Percentiles rank a stretch among this genome's conserved stretches.
Evolutionary conservation across 2,329 filamentous ascomycete species (phyloP).

Genomic region (Dactylellina leptospora): DNA sequence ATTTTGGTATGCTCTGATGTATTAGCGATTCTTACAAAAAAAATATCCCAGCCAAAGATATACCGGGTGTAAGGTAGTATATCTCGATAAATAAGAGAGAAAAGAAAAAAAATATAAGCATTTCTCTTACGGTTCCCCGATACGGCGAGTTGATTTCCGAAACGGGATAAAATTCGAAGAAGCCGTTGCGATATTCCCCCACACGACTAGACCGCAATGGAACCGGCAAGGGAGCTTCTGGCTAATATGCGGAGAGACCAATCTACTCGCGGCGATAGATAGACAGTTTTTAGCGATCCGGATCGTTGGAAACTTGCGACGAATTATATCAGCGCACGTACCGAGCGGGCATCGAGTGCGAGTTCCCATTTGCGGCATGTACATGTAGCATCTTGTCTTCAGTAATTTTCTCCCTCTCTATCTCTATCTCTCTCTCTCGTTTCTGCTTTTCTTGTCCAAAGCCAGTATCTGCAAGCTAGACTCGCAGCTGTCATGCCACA

Average conservation of each 20-base stretch:
- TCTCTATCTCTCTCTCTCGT: background rate
- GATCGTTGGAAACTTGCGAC: conserved; percentile 10
- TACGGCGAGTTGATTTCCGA: conserved; percentile 5
- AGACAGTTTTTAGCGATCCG: background rate
- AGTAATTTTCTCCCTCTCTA: background rate
- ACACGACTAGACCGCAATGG: background rate
- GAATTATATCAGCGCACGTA: conserved; percentile 52
- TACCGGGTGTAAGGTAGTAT: background rate
- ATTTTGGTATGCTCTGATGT: conserved; percentile 36
- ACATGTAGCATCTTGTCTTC: background rate
- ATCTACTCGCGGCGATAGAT: background rate
- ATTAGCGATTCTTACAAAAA: conserved; percentile 45
- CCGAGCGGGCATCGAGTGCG: conserved; percentile 9
- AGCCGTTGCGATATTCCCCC: background rate
- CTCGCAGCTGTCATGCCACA: conserved; percentile 33
- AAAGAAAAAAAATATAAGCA: background rate
- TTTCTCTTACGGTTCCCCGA: conserved; percentile 13
- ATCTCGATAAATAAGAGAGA: background rate
- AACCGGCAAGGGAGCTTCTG: background rate
- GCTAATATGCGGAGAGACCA: background rate
- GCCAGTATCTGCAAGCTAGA: conserved; percentile 6
- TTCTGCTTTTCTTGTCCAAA: conserved; percentile 4
- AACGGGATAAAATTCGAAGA: conserved; percentile 4
- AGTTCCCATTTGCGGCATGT: conserved; percentile 10
- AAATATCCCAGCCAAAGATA: background rate